Conservation (phyloP, 805 yeast species). For the Candida chilensis region DNA sequence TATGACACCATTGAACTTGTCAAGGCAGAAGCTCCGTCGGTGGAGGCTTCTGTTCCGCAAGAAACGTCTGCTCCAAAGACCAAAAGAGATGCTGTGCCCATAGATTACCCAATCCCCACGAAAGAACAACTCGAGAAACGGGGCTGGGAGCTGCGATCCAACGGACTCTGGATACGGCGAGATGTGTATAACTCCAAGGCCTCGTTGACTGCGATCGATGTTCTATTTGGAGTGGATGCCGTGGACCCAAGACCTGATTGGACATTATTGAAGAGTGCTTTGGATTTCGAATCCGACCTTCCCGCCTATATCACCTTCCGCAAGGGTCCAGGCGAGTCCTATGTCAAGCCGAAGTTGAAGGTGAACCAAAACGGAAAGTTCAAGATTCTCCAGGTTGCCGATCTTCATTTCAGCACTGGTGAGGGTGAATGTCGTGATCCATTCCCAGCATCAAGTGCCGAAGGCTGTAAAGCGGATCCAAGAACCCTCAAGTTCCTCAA, state of each 20-base stretch:
- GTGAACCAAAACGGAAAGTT: slow-evolving; percentile 38
- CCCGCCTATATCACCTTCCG: slow-evolving; percentile 22
- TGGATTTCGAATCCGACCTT: slow-evolving; percentile 3
- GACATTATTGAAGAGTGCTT: slow-evolving; percentile 24
- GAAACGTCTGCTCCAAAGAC: slow-evolving; percentile 7
- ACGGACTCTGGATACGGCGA: slow-evolving; percentile 54
- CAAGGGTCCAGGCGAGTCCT: slow-evolving; percentile 21
- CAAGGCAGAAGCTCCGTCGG: slow-evolving; percentile 4
- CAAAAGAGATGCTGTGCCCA: slow-evolving; percentile 10
- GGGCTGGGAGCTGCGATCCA: slow-evolving; percentile 37
- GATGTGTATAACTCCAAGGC: slow-evolving; percentile 25
- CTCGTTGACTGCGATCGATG: slow-evolving; percentile 51
- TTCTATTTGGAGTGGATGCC: slow-evolving; percentile 65
- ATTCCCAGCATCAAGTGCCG: slow-evolving; percentile 37
- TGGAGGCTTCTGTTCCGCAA: slow-evolving; percentile 6
- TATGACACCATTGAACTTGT: slow-evolving; percentile 5
- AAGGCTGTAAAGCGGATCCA: slow-evolving; percentile 69
- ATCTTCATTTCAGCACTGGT: slow-evolving; percentile 84
- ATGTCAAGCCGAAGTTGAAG: slow-evolving; percentile 20
- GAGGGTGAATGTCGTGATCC: slow-evolving; percentile 74
- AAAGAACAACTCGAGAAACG: slow-evolving; percentile 19
- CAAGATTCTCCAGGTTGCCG: slow-evolving; percentile 85
- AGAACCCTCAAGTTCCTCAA: slow-evolving; percentile 57
- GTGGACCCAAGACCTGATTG: slow-evolving; percentile 75
- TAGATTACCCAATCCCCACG: slow-evolving; percentile 18